Conservation (phyloP, 768 basidiomycete species). For the Auriscalpium orientale region DNA sequence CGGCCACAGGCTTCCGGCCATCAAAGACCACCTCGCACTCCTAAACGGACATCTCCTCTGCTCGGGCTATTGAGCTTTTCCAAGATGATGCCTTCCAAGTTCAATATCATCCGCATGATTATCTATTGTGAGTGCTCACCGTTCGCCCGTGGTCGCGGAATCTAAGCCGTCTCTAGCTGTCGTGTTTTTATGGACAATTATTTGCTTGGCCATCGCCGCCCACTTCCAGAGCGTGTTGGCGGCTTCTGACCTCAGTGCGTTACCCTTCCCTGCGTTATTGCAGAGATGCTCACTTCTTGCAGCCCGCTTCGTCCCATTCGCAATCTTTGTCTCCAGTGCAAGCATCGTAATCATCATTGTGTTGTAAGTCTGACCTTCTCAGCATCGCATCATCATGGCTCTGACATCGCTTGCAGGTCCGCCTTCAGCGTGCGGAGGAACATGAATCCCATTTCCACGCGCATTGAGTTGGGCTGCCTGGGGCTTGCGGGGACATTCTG, state of each 20-base stretch:
- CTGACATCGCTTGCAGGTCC: conserved; percentile 35
- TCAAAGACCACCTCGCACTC: conserved; percentile 12
- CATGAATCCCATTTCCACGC: conserved; percentile 73
- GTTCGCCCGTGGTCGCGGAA: neutral
- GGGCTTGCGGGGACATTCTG: conserved; percentile 70
- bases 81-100: conserved; percentile 57
- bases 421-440: conserved; percentile 55
- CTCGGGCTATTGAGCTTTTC: conserved; percentile 5
- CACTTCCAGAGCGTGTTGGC: conserved; percentile 68
- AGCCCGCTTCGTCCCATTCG: conserved; percentile 86
- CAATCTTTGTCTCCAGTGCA: conserved; percentile 69
- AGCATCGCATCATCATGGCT: conserved; percentile 2
- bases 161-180: conserved; percentile 35
- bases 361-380: conserved; percentile 40
- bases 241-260: conserved; percentile 75
- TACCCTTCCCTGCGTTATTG: neutral
- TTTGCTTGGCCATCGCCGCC: conserved; percentile 73
- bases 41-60: conserved; percentile 18
- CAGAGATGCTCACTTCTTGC: conserved; percentile 2
- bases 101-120: conserved; percentile 60
- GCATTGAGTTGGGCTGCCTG: conserved; percentile 65
- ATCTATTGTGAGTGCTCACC: conserved; percentile 50
- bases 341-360: conserved; percentile 61
- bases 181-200: conserved; percentile 66
- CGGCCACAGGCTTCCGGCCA: conserved; percentile 11